Conservation (phyloP, 2,329 filamentous ascomycete genomes). For the Penicillium brevicompactum region DNA sequence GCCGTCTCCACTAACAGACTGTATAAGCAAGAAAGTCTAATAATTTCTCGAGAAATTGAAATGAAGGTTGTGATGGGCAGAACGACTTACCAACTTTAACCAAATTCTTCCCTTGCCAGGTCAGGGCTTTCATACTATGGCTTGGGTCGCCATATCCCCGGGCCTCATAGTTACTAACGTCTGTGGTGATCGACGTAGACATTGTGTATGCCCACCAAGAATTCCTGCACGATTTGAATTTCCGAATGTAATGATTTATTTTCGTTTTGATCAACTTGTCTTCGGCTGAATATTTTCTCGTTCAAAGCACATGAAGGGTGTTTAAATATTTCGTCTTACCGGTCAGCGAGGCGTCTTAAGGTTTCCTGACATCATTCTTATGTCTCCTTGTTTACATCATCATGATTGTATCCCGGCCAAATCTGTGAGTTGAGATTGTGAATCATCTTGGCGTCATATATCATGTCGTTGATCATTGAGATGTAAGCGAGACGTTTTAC, state of each 20-base stretch:
- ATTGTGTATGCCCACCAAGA: background rate
- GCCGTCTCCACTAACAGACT: slow-evolving; percentile 57
- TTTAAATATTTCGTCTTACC: background rate
- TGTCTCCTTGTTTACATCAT: background rate
- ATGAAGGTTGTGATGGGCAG: background rate
- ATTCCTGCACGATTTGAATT: background rate
- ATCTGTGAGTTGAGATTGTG: background rate
- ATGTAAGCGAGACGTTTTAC: too few species aligned
- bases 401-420: background rate
- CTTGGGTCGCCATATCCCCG: slow-evolving; percentile 54
- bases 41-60: background rate
- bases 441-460: background rate
- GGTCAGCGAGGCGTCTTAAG: background rate
- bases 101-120: slow-evolving; percentile 77
- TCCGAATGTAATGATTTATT: background rate
- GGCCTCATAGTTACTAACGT: slow-evolving; percentile 64
- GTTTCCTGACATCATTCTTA: background rate
- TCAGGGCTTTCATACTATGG: slow-evolving; percentile 74
- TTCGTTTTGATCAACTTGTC: background rate
- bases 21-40: background rate
- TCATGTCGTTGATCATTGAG: background rate
- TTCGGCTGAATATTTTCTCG: background rate
- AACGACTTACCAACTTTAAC: slow-evolving; percentile 61
- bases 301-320: background rate
- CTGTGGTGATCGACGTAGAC: slow-evolving; percentile 62